Percentiles rank a stretch among this genome's conserved stretches.
Conservation (phyloP, 2,329 filamentous ascomycete species). For the Zymoseptoria brevis region DNA sequence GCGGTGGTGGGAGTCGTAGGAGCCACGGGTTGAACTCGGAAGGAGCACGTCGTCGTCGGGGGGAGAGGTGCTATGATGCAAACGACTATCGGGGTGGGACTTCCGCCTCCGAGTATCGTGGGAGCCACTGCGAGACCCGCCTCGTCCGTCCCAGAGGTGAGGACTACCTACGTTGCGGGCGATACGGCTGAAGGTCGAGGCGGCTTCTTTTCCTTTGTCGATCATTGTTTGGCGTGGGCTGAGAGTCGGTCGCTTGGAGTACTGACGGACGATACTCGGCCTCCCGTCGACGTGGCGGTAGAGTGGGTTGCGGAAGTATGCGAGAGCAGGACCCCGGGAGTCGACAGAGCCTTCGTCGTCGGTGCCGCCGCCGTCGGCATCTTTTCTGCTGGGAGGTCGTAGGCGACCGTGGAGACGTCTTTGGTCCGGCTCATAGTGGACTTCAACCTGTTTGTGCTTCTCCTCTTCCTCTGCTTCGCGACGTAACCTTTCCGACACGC, state of each 20-base stretch:
- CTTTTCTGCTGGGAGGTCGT: constrained; percentile 11
- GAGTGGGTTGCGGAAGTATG: constrained; percentile 44
- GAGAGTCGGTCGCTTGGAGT: constrained; percentile 25
- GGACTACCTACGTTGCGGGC: constrained; percentile 30
- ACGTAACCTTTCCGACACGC: constrained; percentile 62
- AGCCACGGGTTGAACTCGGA: constrained; percentile 2
- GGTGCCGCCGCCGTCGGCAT: constrained; percentile 16
- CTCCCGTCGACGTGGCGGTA: constrained; percentile 39
- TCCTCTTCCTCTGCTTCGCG: constrained; percentile 49
- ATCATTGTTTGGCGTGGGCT: constrained; percentile 28
- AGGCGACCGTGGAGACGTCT: constrained; percentile 16
- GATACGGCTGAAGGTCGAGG: constrained; percentile 29
- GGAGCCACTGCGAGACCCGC: constrained; percentile 17
- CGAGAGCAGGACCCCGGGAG: constrained; percentile 37
- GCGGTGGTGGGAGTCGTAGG: constrained; percentile 7
- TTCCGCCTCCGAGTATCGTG: constrained; percentile 12
- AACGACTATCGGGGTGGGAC: constrained; percentile 13
- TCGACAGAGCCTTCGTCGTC: constrained; percentile 35
- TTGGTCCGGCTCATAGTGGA: constrained; percentile 11
- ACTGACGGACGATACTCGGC: constrained; percentile 35
- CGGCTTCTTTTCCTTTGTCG: constrained; percentile 31
- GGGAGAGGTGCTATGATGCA: constrained; percentile 7
- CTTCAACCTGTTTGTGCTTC: constrained; percentile 19
- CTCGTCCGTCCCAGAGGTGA: constrained; percentile 29
- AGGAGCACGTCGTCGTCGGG: constrained; percentile 1